Evolutionary conservation across 2,329 filamentous ascomycete genomes (phyloP), one percentile per base, ranked within the genome.

Genomic region (Sporothrix schenckii): DNA sequence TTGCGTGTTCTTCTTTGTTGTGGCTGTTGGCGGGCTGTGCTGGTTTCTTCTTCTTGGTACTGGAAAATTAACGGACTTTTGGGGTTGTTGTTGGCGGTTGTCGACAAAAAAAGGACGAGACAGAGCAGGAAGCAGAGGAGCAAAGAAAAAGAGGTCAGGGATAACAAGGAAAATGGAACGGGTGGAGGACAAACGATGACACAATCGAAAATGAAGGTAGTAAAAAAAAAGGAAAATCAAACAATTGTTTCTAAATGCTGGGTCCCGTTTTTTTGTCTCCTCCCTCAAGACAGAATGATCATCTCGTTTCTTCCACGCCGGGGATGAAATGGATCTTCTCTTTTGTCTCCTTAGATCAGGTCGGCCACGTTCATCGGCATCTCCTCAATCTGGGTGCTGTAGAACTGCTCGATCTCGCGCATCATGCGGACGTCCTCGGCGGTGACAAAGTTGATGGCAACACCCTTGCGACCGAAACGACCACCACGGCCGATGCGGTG

Each of bases 341-440:
- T 13, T 66, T 19, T 60, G 61, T 65, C 14, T 65, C 61, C 61
- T 88, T 90, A 91, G 82, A 91, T 91, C 77, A 91, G 88, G 78
- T 91, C 89, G 77, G 89, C 89, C 77, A 91, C 89, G 83, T 91
- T 91, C 95, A 99, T 98, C 80, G 95, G 95, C 95, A 99, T 99
- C 89, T 99, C 95, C 86, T 99, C 95, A 77, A 99, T 98, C 87
- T 99, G 95, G 83, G 95, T 99, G 89, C 93, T 97, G 91, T 99
- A 99, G 89, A 98, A 99, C 86, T 97, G 93, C 84, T 99, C 95
- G 78, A 99, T 99, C 85, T 99, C 95, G 82, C 95, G 90, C 92
- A 99, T 96, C 92, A 99, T 98, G 83, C 94, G 93, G 79, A 99
- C 95, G 84, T 99, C 95, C 76, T 99, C 95, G 78, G 93, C 93